Percentiles rank a stretch among this genome's conserved stretches.
Conservation (phyloP, 2,329 filamentous ascomycete genomes). For the Colletotrichum lini region DNA sequence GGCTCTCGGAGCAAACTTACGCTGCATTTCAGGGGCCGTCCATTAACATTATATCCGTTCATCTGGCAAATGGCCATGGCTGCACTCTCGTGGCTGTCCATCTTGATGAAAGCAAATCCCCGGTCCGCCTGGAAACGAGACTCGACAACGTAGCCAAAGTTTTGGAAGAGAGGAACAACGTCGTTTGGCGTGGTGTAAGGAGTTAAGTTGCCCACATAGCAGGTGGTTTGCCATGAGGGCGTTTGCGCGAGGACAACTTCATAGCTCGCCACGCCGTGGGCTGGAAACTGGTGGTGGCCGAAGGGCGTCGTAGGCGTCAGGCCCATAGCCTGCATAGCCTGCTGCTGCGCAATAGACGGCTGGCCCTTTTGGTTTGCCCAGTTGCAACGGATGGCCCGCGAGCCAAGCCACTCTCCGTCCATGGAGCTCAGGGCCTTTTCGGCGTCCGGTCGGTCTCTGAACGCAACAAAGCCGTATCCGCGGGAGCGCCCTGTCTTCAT, state of each 20-base stretch:
- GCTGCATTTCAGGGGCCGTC: constrained; percentile 96
- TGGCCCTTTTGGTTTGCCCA: constrained; percentile 99
- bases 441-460: constrained; percentile 92
- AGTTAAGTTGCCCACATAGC: constrained; percentile 97
- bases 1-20: constrained; percentile 71
- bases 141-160: constrained; percentile 97
- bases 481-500: constrained; percentile 99
- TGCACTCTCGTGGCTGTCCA: constrained; percentile 98
- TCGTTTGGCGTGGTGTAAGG: constrained; percentile 98
- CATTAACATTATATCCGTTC: constrained; percentile 98
- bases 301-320: constrained; percentile 98
- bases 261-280: constrained; percentile 96
- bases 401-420: constrained; percentile 99
- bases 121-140: constrained; percentile 98
- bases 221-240: constrained; percentile 97
- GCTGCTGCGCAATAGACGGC: constrained; percentile 97
- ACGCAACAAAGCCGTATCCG: constrained; percentile 98
- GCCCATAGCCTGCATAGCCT: constrained; percentile 96
- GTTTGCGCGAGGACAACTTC: constrained; percentile 97
- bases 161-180: constrained; percentile 97
- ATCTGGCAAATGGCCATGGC: constrained; percentile 99
- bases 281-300: constrained; percentile 97
- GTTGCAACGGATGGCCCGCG: constrained; percentile 98
- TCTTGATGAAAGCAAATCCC: constrained; percentile 98
- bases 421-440: constrained; percentile 97